Conservation (phyloP, 2,329 filamentous ascomycete genomes). For the Penicillium sclerotigenum region DNA sequence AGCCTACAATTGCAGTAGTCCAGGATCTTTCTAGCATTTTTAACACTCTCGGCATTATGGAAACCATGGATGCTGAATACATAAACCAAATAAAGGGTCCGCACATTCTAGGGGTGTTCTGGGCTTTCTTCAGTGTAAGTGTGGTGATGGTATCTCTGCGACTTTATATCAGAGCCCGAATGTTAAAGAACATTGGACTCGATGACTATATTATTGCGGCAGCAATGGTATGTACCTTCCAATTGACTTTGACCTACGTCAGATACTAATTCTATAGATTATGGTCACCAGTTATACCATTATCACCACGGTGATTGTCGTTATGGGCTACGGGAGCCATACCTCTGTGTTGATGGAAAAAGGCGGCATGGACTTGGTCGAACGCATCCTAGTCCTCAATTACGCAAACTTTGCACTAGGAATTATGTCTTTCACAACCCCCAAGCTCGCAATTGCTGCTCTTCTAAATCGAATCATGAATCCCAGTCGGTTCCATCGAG, state of each 20-base stretch:
- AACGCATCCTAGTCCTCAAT: slow-evolving; percentile 22
- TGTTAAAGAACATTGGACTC: slow-evolving; percentile 31
- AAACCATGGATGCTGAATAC: background rate
- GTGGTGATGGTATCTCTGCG: slow-evolving; percentile 32
- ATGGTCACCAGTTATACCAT: slow-evolving; percentile 32
- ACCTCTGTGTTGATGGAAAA: slow-evolving; percentile 26
- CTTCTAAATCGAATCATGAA: slow-evolving; percentile 30
- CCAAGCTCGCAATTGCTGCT: slow-evolving; percentile 27
- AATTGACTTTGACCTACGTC: background rate
- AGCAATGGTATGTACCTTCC: slow-evolving; percentile 29
- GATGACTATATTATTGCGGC: slow-evolving; percentile 40
- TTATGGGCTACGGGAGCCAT: slow-evolving; percentile 42
- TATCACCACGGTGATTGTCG: slow-evolving; percentile 37
- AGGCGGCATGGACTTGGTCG: slow-evolving; percentile 25
- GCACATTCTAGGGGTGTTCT: slow-evolving; percentile 30
- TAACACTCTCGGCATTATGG: background rate
- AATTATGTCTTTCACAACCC: slow-evolving; percentile 28
- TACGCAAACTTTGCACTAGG: slow-evolving; percentile 26
- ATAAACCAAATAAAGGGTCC: slow-evolving; percentile 33
- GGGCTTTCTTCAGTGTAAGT: slow-evolving; percentile 29
- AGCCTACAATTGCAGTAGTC: background rate
- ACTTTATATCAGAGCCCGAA: slow-evolving; percentile 30
- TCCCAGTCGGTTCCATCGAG: slow-evolving; percentile 15
- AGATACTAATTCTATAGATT: slow-evolving; percentile 7
- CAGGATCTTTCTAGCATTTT: background rate